Conservation (phyloP, 2,329 filamentous ascomycete species). For the Penicillium freii region DNA sequence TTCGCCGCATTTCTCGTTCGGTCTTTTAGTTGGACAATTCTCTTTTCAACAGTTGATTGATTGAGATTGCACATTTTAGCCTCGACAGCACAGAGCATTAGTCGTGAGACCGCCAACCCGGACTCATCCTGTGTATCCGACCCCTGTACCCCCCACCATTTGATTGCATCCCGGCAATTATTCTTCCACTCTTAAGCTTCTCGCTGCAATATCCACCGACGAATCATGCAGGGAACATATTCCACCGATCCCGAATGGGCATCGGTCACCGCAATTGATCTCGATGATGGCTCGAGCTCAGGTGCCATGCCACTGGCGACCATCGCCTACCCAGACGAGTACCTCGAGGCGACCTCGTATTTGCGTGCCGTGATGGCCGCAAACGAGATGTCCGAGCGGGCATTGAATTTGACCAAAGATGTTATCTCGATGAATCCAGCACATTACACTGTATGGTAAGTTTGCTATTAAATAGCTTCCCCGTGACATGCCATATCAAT, state of each 20-base stretch:
- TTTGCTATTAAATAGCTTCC: conserved; percentile 3
- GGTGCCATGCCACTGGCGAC: conserved; percentile 69
- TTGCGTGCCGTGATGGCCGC: conserved; percentile 88
- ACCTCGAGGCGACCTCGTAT: conserved; percentile 89
- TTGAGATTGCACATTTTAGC: neutral
- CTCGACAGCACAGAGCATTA: neutral
- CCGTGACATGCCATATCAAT: neutral
- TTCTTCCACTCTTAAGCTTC: neutral
- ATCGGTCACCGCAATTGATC: conserved; percentile 77
- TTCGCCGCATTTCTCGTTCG: conserved; percentile 3
- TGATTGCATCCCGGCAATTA: conserved; percentile 3
- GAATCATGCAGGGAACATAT: conserved; percentile 47
- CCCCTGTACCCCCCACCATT: conserved; percentile 5
- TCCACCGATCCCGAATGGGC: conserved; percentile 74
- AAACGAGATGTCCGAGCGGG: conserved; percentile 78
- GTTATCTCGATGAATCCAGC: conserved; percentile 92
- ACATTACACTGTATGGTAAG: conserved; percentile 93
- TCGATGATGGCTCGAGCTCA: conserved; percentile 68
- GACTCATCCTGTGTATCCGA: neutral
- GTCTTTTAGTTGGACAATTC: neutral
- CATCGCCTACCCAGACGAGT: conserved; percentile 87
- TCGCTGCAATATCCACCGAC: neutral
- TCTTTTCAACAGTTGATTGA: neutral
- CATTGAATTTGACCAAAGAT: conserved; percentile 77
- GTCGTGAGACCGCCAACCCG: neutral